phyloP scores from a whole-genome alignment of 2,329 filamentous ascomycete species.

The Diplodia seriata region DNA sequence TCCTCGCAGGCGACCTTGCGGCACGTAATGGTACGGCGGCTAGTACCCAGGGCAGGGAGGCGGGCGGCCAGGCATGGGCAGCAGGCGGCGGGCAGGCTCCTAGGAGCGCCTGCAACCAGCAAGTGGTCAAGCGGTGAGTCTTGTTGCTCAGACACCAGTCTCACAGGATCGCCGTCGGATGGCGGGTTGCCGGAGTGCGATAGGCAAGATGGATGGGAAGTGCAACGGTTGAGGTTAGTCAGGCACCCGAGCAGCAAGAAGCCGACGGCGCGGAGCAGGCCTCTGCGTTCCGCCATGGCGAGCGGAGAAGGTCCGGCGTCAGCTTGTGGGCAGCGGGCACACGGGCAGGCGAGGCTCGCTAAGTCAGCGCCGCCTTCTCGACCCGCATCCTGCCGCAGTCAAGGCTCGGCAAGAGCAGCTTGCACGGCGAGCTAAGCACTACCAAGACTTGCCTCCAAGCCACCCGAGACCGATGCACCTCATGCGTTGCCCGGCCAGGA shows the following conservation, averaged over 20 bases:
- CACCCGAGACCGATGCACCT: constrained; percentile 8
- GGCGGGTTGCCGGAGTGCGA: not conserved
- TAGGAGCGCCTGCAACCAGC: not conserved
- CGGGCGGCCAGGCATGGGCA: not conserved
- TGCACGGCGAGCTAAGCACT: constrained; percentile 26
- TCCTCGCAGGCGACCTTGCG: constrained; percentile 12
- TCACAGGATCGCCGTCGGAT: constrained; percentile 10
- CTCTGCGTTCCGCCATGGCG: constrained; percentile 1
- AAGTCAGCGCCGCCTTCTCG: constrained; percentile 9
- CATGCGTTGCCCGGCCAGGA: constrained; percentile 17
- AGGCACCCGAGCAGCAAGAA: not conserved
- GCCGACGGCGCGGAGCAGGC: constrained; percentile 8
- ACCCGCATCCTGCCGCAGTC: not conserved
- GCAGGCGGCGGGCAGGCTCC: constrained; percentile 4
- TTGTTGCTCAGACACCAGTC: constrained; percentile 18
- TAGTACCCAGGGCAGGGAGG: not conserved
- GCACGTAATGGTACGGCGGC: constrained; percentile 6
- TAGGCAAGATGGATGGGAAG: not conserved
- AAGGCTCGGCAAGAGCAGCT: constrained; percentile 19
- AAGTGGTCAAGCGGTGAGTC: not conserved
- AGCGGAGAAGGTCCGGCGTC: constrained; percentile 1
- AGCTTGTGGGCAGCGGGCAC: not conserved
- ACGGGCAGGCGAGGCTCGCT: not conserved
- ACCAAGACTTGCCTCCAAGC: constrained; percentile 13
- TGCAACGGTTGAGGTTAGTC: constrained; percentile 4